Percentiles rank a stretch among this genome's conserved stretches.
These are phyloP conservation scores for Vigna unguiculata DNA, from an alignment of 306 rosid species.

Conservation along the genomic window DNA sequence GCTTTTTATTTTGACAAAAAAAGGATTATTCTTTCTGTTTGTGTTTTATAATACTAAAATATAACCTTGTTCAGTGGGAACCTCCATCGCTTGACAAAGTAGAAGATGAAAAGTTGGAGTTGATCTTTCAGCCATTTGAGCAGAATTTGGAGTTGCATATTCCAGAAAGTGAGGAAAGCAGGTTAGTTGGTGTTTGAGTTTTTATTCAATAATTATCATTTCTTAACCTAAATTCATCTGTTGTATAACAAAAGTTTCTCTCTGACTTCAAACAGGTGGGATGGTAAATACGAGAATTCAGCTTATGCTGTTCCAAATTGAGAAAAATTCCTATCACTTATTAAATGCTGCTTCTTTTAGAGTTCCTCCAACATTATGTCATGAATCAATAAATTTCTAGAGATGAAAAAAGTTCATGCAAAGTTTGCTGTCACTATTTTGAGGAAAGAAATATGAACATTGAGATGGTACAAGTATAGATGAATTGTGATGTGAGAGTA, in stretches of 20 bases:
- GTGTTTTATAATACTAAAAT: conserved; percentile 13
- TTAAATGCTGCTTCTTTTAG: conserved; percentile 30
- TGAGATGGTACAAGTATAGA: neutral
- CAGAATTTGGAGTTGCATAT: conserved; percentile 81
- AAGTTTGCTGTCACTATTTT: neutral
- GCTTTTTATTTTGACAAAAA: neutral
- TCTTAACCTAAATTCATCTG: neutral
- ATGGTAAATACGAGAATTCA: conserved; percentile 76
- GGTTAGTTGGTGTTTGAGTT: conserved; percentile 53
- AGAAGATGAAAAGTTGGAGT: conserved; percentile 58
- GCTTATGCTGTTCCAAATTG: conserved; percentile 51
- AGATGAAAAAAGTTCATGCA: neutral
- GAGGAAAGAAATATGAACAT: neutral
- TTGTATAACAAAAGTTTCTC: neutral
- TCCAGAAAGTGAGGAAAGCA: conserved; percentile 65
- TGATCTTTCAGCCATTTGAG: conserved; percentile 64
- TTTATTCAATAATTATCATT: conserved; percentile 2
- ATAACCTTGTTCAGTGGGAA: conserved; percentile 67
- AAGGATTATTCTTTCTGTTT: neutral
- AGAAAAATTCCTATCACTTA: conserved; percentile 31
- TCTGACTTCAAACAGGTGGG: conserved; percentile 70
- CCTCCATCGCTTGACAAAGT: conserved; percentile 74
- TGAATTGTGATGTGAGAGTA: neutral
- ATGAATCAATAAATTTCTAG: conserved; percentile 12
- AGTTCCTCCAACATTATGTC: conserved; percentile 3